Base-by-base conservation (phyloP, 2,329 filamentous ascomycete genomes). In the Aspergillus japonicus region DNA sequence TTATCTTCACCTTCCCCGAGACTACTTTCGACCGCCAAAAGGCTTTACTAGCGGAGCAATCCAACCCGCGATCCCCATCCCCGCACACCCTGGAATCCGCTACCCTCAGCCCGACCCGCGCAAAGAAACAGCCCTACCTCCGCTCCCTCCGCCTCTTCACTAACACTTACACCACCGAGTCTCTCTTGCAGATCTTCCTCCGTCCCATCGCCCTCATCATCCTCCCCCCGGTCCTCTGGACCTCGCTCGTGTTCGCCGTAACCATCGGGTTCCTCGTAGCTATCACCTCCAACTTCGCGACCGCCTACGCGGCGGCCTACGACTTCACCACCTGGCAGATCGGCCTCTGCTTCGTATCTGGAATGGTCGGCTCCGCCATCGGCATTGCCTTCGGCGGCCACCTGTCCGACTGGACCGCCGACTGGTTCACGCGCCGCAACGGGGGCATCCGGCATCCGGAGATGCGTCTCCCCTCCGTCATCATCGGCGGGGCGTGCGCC, bases 401-500 rank as follows among this genome's bases (percentile, higher is more conserved):
- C n/a, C 42, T 57, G 19, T 60, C 58, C 5, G 58, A 60, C 39
- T 58, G 56, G 50, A 47, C 33, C 12, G 56, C 56, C 2, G 56
- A 58, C 21, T 58, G 50, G 50, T 58, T 58, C 21, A 58, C 50
- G 2, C 50, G 31, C 11, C 42, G 56, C 5, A 58, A 58, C 29
- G 56, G 56, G 3, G 56, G 56, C 2, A 58, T 58, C 19, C 56
- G 56, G 11, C 47, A 56, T 24, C 47, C 54, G n/a, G 61, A 62
- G 12, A 62, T 62, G 61, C 58, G 58, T 1, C 33, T 62, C 1
- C 61, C 61, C 0, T 48, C 51, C 2, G 48, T 56, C 10, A 24
- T 44, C 26, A 47, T 74, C 33, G 68, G 70, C 19, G 53, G 69
- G 6, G 59, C 73, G 7, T 61, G 62, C 5, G 64, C 67, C 4